Percentiles rank a stretch among this genome's conserved stretches.
Evolutionary conservation across 1,284 basidiomycete genomes (phyloP).

Genomic region (Pseudozyma tsukubaensis): DNA sequence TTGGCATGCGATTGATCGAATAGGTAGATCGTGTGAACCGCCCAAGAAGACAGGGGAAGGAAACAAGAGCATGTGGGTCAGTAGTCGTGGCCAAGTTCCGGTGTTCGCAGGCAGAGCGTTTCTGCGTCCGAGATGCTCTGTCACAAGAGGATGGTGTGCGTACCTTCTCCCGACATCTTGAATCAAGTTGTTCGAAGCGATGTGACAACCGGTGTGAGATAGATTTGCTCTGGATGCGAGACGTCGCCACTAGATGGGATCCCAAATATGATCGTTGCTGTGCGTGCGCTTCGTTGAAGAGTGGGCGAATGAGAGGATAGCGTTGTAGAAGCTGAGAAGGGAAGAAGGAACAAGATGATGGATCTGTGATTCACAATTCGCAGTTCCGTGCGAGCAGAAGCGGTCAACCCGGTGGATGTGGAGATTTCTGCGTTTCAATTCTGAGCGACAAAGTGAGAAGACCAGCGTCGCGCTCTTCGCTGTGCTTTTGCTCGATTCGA

Average conservation of each 20-base stretch:
- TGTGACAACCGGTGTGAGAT: slow-evolving; percentile 6
- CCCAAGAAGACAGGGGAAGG: neutral
- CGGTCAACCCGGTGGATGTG: slow-evolving; percentile 4
- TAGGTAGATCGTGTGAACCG: no score
- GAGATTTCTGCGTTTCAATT: neutral
- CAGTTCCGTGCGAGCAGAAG: slow-evolving; percentile 10
- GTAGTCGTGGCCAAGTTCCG: no score
- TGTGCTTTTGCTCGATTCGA: neutral
- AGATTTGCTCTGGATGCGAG: neutral
- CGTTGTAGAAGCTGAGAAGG: neutral
- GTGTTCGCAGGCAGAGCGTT: no score
- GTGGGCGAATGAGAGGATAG: neutral
- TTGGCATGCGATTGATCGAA: no score
- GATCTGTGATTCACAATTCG: slow-evolving; percentile 3
- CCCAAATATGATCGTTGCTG: neutral
- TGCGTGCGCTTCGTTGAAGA: neutral
- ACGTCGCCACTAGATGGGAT: neutral
- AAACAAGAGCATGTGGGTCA: neutral
- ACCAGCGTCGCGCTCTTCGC: no score
- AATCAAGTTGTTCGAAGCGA: slow-evolving; percentile 1
- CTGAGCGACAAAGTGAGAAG: neutral
- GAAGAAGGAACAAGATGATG: neutral
- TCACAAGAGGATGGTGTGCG: neutral
- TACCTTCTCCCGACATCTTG: slow-evolving; percentile 58
- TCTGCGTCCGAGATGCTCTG: no score